A percentile compares a stretch with the other conserved stretches of the same genome.
These are phyloP conservation scores for Trichoderma asperelloides DNA, from an alignment of 495 filamentous ascomycete genomes.

Conservation along the genomic window DNA sequence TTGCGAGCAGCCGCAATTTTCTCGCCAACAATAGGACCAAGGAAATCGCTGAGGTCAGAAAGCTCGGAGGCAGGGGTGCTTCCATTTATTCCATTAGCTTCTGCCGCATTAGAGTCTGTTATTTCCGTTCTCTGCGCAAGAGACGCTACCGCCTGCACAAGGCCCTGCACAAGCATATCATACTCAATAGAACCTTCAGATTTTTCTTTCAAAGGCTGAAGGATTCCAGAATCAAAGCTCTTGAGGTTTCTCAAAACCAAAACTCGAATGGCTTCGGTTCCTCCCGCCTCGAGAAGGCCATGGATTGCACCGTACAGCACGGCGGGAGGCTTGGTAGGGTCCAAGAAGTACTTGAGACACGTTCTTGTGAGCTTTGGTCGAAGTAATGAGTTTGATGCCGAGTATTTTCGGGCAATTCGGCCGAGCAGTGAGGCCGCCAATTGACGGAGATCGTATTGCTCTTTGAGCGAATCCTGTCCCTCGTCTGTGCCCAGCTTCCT, in stretches of 20 bases:
- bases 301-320: conserved; percentile 82
- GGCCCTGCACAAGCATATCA: conserved; percentile 51
- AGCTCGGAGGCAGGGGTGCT: conserved; percentile 32
- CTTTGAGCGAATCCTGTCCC: conserved; percentile 28
- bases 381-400: conserved; percentile 61
- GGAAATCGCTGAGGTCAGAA: conserved; percentile 42
- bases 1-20: conserved; percentile 44
- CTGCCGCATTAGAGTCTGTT: conserved; percentile 8
- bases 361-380: conserved; percentile 83
- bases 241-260: conserved; percentile 74
- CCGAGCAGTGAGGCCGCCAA: conserved; percentile 70
- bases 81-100: conserved; percentile 24
- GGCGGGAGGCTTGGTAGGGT: conserved; percentile 66
- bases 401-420: conserved; percentile 65
- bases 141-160: conserved; percentile 49
- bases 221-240: conserved; percentile 58
- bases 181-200: conserved; percentile 40
- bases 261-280: conserved; percentile 66
- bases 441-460: conserved; percentile 77
- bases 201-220: conserved; percentile 48
- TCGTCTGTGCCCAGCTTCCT: conserved; percentile 55
- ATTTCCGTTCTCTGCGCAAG: conserved; percentile 19
- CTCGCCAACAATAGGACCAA: conserved; percentile 53
- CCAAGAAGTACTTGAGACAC: conserved; percentile 82
- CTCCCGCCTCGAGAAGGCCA: conserved; percentile 67